Evolutionary conservation across 345 rosid species (phyloP).

Genomic region (Erucastrum elatum): DNA sequence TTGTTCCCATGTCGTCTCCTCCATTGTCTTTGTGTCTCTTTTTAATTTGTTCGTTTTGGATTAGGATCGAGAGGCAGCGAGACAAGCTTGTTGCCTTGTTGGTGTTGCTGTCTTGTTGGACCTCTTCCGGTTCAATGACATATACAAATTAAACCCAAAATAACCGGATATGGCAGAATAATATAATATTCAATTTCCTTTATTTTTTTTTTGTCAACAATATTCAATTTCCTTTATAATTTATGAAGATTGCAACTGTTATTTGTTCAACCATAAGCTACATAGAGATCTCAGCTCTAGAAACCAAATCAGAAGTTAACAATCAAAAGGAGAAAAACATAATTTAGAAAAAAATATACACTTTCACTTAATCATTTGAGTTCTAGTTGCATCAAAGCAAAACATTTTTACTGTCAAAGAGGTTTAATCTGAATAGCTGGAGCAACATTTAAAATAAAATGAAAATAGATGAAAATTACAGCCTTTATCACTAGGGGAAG

Average conservation of each 20-base stretch:
- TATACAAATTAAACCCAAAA: not conserved
- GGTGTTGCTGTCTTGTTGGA: not conserved
- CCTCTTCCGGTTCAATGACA: not conserved
- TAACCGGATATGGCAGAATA: not conserved
- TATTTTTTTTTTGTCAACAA: not conserved
- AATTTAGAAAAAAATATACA: not conserved
- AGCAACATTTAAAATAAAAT: not conserved
- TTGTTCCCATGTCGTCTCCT: slow-evolving; percentile 41
- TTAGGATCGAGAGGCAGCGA: slow-evolving; percentile 10
- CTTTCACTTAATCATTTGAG: too few relatives aligned
- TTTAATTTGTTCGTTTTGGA: not conserved
- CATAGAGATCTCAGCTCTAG: too few relatives aligned
- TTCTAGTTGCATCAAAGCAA: not conserved
- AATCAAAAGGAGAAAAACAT: too few relatives aligned
- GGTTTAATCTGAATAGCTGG: not conserved
- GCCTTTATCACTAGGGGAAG: not conserved
- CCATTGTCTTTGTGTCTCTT: slow-evolving; percentile 7
- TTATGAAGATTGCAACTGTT: not conserved
- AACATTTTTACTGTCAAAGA: not conserved
- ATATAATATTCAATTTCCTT: too few relatives aligned
- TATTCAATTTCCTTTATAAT: too few relatives aligned
- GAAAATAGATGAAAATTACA: not conserved
- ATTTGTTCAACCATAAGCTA: too few relatives aligned
- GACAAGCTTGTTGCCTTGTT: not conserved
- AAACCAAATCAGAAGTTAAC: too few relatives aligned